phyloP scores from a whole-genome alignment of 2,329 filamentous ascomycete species.

The Penicillium janthinellum region DNA sequence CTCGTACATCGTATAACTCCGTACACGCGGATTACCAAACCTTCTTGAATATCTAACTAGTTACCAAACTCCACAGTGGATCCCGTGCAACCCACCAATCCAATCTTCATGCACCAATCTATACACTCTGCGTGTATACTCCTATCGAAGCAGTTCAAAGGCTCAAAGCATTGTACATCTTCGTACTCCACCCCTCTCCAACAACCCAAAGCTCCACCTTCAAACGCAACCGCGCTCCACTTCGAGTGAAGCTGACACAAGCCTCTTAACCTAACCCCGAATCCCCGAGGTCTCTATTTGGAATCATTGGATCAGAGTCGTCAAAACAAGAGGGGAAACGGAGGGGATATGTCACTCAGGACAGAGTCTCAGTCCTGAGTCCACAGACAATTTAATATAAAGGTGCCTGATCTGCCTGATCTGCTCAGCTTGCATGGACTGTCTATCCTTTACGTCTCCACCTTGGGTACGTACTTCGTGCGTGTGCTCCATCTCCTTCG shows the following conservation, averaged over 20 bases:
- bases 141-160: background rate
- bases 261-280: background rate
- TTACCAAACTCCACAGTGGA: slow-evolving; percentile 9
- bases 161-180: background rate
- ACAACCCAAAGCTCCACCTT: background rate
- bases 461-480: background rate
- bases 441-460: background rate
- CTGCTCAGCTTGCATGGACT: background rate
- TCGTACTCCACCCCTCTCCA: background rate
- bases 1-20: background rate
- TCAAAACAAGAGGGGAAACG: background rate
- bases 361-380: too few relatives aligned
- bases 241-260: background rate
- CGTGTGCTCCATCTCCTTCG: background rate
- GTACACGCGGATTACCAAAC: background rate
- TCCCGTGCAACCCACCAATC: background rate
- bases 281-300: background rate
- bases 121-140: background rate
- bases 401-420: too few relatives aligned
- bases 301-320: background rate
- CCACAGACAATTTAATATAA: too few relatives aligned
- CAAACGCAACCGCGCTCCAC: background rate
- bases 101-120: background rate
- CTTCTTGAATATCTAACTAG: too few relatives aligned
- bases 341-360: background rate